phyloP scores from a whole-genome alignment of 164 flowering plant genomes.

The Litsea cubeba region DNA sequence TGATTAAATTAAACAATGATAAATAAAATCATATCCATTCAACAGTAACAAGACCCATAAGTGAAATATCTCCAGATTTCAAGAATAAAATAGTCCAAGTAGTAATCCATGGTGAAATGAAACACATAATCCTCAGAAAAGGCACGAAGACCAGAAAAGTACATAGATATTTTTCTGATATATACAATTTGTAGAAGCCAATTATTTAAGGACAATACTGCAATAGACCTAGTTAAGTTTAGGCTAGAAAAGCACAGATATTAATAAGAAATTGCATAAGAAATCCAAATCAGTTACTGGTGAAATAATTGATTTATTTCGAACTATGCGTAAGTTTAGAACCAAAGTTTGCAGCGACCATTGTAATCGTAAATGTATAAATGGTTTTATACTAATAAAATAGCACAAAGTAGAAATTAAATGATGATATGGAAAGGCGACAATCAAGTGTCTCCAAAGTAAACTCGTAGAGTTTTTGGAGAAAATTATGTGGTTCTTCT shows the following conservation, averaged over 20 bases:
- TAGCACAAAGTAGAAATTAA: too few species aligned
- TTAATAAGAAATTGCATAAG: neutral
- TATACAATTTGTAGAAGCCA: neutral
- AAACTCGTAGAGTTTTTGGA: too few species aligned
- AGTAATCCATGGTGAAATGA: neutral
- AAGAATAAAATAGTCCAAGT: neutral
- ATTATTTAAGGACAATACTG: neutral
- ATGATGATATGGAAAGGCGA: too few species aligned
- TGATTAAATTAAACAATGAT: slow-evolving; percentile 22
- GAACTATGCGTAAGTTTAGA: neutral
- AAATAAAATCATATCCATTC: neutral
- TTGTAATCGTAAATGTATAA: too few species aligned
- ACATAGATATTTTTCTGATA: neutral
- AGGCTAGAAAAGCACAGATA: neutral
- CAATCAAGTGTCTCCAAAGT: too few species aligned
- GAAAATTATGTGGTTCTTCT: too few species aligned
- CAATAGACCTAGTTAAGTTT: neutral
- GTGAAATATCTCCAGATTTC: neutral
- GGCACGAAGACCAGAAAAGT: neutral
- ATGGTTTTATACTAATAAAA: too few species aligned
- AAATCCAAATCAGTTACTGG: neutral
- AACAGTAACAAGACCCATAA: neutral
- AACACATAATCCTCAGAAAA: neutral
- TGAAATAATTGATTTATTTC: neutral
- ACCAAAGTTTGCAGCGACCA: too few species aligned